Conservation (phyloP, 495 filamentous ascomycete genomes). For the Cryomyces antarcticus region DNA sequence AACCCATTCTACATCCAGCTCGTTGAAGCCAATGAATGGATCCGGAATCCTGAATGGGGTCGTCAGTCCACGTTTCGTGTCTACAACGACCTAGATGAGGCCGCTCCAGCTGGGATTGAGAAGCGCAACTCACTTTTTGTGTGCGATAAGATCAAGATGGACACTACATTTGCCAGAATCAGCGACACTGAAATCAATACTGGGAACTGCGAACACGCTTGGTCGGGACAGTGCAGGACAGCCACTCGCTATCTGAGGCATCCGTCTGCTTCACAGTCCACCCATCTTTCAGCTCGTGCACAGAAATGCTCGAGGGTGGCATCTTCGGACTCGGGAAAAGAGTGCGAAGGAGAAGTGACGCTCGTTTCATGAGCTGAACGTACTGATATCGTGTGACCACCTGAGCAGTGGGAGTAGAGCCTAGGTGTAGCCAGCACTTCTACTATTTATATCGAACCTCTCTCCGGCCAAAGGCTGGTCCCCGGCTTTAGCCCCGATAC, state of each 20-base stretch:
- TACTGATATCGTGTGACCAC: too few relatives aligned
- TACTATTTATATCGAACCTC: too few relatives aligned
- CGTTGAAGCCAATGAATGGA: conserved; percentile 20
- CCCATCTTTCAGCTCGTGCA: conserved; percentile 11
- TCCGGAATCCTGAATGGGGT: conserved; percentile 14
- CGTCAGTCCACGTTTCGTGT: conserved; percentile 2
- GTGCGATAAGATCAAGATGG: conserved; percentile 18
- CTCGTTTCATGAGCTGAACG: too few relatives aligned
- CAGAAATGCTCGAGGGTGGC: neutral
- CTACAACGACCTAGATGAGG: neutral
- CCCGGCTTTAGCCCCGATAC: too few relatives aligned
- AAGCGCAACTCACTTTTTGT: conserved; percentile 11
- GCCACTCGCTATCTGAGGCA: conserved; percentile 10
- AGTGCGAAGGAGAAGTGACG: too few relatives aligned
- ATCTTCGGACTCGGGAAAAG: too few relatives aligned
- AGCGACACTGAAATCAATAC: too few relatives aligned
- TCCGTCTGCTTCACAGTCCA: conserved; percentile 17
- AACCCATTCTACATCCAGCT: conserved; percentile 18
- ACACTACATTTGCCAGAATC: conserved; percentile 1
- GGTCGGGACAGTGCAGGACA: conserved; percentile 17
- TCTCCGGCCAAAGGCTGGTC: too few relatives aligned
- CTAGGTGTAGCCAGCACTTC: too few relatives aligned
- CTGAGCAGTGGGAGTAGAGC: too few relatives aligned
- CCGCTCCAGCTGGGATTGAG: too few relatives aligned
- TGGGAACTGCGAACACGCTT: conserved; percentile 1